Evolutionary conservation across 2,329 filamentous ascomycete species (phyloP), one percentile per base, ranked within the genome.

Genomic region (Akanthomyces lecanii): DNA sequence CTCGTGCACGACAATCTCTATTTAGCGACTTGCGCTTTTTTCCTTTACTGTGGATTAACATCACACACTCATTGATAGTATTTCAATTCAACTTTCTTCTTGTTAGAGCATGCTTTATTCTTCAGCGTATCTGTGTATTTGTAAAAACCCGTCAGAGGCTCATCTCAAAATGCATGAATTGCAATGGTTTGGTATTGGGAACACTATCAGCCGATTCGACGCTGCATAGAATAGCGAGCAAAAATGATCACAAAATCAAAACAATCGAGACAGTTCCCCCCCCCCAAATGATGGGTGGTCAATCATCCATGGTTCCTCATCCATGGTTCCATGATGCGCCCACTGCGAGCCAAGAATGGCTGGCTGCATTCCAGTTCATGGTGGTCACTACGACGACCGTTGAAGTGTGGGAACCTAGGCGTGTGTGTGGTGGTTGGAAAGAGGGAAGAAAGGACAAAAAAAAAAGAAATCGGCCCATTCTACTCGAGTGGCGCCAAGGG

Each of bases 361-460:
- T n/a, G 42, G 44, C 10, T n/a, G 33, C 60, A 62, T 62, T 62
- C 60, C 60, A 62, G 51, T 48, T 33, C 28, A 23, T 38, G 7
- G 21, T 33, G 42, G 60, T 62, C 51, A 56, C 60, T 62, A 62
- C 60, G 21, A 54, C 60, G 60, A 55, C 51, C 42, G 33, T 50
- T 25, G n/a, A 33, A 14, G 47, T 38, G 59, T 47, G 50, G 47
- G 11, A 44, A 16, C 30, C 14, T 10, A 18, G 21, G 59, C 21
- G 59, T 25, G 51, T 21, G 7, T 7, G 18, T 16, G 28, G 16
- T 30, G 45, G 23, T n/a, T 14, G 42, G 38, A n/a, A 25, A 3
- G 21, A 21, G 21, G 16, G 4, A 12, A 7, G 10, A 36, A 11
- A 36, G 33, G 33, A 8, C 33, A 36, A 40, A 40, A 33, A 40